Percentiles rank a stretch among this genome's conserved stretches.
Conservation (phyloP, 2,329 filamentous ascomycete species). For the Claviceps capensis region DNA sequence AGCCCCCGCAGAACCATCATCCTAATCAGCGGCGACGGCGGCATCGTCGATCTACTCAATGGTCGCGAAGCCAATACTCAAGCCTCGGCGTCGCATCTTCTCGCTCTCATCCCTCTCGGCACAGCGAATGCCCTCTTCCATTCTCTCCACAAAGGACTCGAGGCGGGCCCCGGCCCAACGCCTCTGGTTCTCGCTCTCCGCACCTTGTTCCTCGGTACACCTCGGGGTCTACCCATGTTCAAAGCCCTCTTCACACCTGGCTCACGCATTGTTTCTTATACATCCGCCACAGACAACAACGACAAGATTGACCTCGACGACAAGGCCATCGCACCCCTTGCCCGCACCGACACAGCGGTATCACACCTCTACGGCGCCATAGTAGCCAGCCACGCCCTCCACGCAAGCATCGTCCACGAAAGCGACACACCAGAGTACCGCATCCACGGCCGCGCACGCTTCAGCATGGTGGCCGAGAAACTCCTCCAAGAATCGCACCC, state of each 20-base stretch:
- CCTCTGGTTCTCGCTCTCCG: constrained; percentile 36
- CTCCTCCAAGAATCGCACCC: constrained; percentile 45
- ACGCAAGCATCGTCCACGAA: constrained; percentile 79
- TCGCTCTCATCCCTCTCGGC: constrained; percentile 46
- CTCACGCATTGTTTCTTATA: constrained; percentile 32
- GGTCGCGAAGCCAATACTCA: constrained; percentile 17
- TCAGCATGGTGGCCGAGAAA: constrained; percentile 71
- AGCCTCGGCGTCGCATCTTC: constrained; percentile 19
- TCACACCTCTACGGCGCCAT: constrained; percentile 56
- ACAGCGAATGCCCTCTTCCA: constrained; percentile 54
- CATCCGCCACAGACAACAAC: background rate
- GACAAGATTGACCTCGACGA: background rate
- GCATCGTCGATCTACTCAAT: constrained; percentile 71
- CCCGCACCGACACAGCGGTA: constrained; percentile 20
- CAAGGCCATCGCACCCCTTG: constrained; percentile 4
- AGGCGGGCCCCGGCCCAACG: constrained; percentile 25
- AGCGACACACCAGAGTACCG: constrained; percentile 77
- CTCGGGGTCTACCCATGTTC: constrained; percentile 47
- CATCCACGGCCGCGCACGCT: constrained; percentile 61
- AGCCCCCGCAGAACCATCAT: constrained; percentile 43
- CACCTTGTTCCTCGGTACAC: constrained; percentile 44
- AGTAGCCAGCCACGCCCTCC: constrained; percentile 81
- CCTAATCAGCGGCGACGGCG: constrained; percentile 79
- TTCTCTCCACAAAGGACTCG: constrained; percentile 45
- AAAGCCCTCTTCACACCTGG: constrained; percentile 46